Conservation (phyloP, 257 asterid genomes). For the Przewalskia tangutica region DNA sequence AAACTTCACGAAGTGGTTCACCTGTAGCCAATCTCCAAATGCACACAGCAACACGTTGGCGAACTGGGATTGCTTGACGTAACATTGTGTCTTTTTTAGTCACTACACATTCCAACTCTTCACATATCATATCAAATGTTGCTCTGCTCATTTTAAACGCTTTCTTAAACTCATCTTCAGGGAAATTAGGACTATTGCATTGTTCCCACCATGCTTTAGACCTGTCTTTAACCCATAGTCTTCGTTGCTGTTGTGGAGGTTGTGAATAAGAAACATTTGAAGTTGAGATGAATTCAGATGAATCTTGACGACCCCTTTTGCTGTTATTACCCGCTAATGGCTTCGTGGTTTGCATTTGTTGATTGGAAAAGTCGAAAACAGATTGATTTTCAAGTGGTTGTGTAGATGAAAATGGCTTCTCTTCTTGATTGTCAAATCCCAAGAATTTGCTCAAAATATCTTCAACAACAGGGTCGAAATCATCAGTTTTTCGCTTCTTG, state of each 20-base stretch:
- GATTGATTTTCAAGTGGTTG: not conserved
- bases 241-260: slow-evolving; percentile 22
- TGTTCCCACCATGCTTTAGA: slow-evolving; percentile 96
- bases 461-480: not conserved
- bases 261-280: not conserved
- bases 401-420: not conserved
- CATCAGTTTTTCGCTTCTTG: slow-evolving; percentile 13
- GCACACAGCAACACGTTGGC: slow-evolving; percentile 87
- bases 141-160: slow-evolving; percentile 69
- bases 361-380: not conserved
- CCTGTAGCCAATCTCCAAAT: slow-evolving; percentile 91
- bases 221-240: slow-evolving; percentile 73
- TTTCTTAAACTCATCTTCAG: slow-evolving; percentile 57
- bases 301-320: slow-evolving; percentile 18
- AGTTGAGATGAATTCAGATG: slow-evolving; percentile 12
- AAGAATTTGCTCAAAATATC: slow-evolving; percentile 16
- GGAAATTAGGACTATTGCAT: slow-evolving; percentile 49
- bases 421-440: not conserved
- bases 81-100: slow-evolving; percentile 81
- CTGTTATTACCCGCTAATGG: slow-evolving; percentile 3
- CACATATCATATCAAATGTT: slow-evolving; percentile 63
- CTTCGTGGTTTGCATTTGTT: not conserved
- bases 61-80: slow-evolving; percentile 81
- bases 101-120: slow-evolving; percentile 55
- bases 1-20: slow-evolving; percentile 81